Percentiles rank a stretch among this genome's conserved stretches.
Evolutionary conservation across 106 monocot genomes (phyloP).

Genomic region (Dactylorhiza incarnata): DNA sequence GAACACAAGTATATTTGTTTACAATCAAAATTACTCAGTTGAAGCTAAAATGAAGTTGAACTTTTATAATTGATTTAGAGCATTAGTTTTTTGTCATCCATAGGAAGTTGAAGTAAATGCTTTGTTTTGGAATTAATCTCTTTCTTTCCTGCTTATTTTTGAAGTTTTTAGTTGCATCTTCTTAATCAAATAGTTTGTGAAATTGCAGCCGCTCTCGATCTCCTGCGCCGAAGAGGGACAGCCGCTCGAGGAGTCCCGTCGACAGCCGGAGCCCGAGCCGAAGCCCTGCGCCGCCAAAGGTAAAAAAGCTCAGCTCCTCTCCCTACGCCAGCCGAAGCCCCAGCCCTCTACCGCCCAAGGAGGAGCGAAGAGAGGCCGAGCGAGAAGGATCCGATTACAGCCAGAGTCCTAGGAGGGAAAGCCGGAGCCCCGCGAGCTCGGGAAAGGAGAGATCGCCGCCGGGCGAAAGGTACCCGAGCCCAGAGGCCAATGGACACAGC

Average conservation of each 20-base stretch:
- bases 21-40: no score
- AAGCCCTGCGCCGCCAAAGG: constrained; percentile 33
- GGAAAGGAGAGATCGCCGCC: constrained; percentile 16
- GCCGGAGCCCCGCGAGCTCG: constrained; percentile 29
- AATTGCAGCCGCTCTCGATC: constrained; percentile 68
- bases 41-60: no score
- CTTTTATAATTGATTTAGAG: no score
- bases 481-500: constrained; percentile 20
- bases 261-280: constrained; percentile 61
- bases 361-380: constrained; percentile 22
- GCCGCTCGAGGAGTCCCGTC: constrained; percentile 56
- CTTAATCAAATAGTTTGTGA: no score
- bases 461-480: constrained; percentile 10
- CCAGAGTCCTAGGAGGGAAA: constrained; percentile 48
- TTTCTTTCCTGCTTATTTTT: not conserved
- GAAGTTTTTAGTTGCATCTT: not conserved
- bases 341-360: constrained; percentile 28
- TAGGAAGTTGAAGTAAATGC: no score
- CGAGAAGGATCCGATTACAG: constrained; percentile 55
- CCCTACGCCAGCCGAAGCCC: constrained; percentile 53
- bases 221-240: constrained; percentile 50
- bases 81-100: no score
- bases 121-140: no score
- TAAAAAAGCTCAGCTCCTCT: constrained; percentile 36
- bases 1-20: no score